These are phyloP conservation scores for Closterium sp. DNA, from an alignment of 139 green algal genomes.

Conservation along the genomic window DNA sequence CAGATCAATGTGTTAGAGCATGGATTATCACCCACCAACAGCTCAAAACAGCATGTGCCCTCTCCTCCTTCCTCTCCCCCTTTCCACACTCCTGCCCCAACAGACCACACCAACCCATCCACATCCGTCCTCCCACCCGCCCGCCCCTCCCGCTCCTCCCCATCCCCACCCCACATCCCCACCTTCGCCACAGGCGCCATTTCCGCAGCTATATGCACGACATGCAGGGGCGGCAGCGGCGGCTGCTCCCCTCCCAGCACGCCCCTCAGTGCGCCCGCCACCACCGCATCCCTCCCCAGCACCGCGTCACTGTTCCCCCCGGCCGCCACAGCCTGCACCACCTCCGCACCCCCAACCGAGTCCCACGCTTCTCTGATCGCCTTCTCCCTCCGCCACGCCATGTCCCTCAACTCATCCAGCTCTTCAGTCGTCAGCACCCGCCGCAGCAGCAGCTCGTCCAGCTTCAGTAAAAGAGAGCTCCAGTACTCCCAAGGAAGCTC, in stretches of 20 bases:
- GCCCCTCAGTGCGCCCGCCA: neutral
- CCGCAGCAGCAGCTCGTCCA: conserved; percentile 44
- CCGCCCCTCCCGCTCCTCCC: neutral
- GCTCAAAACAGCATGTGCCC: neutral
- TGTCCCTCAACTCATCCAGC: conserved; percentile 20
- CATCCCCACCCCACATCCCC: neutral
- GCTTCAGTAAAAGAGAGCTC: conserved; percentile 30
- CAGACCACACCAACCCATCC: too few species aligned
- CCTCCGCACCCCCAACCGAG: neutral
- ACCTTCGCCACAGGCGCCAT: conserved; percentile 95
- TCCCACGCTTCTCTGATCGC: conserved; percentile 32
- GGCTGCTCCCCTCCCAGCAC: conserved; percentile 1
- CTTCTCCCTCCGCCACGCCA: conserved; percentile 26
- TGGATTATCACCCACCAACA: neutral
- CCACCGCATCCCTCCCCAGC: neutral
- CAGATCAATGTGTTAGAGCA: neutral
- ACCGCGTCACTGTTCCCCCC: conserved; percentile 6
- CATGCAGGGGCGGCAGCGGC: conserved; percentile 61
- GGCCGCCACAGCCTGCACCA: conserved; percentile 11
- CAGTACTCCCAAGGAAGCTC: conserved; percentile 48
- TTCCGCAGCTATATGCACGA: conserved; percentile 92
- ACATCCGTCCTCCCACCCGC: neutral
- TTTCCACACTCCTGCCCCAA: neutral
- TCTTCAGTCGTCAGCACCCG: conserved; percentile 22
- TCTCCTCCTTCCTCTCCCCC: neutral